Conservation (phyloP, 805 yeast species). For the Pichia exigua region DNA sequence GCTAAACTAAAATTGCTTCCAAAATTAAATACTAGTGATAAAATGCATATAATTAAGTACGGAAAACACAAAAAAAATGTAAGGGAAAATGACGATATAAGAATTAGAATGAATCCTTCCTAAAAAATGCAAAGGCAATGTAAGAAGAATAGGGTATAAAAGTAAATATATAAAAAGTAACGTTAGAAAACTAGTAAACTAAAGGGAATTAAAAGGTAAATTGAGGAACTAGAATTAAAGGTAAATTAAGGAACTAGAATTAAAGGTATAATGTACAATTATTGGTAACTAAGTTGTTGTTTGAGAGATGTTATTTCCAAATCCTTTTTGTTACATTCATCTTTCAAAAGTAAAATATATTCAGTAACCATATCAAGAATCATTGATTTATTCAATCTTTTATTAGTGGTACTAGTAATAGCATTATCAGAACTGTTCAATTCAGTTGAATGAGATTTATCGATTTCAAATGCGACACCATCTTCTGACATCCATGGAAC, state of each 20-base stretch:
- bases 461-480: constrained; percentile 57
- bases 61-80: no score
- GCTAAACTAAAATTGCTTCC: no score
- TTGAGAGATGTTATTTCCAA: constrained; percentile 3
- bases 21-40: no score
- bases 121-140: no score
- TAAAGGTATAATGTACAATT: background rate
- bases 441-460: constrained; percentile 15
- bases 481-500: constrained; percentile 63
- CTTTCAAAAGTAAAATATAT: constrained; percentile 47
- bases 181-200: background rate
- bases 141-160: no score
- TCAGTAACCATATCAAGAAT: constrained; percentile 62
- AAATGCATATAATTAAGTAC: no score
- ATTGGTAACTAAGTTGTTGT: background rate
- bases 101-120: no score
- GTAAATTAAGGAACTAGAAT: no score
- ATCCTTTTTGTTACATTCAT: constrained; percentile 33
- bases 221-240: no score
- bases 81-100: no score
- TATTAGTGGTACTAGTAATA: constrained; percentile 15
- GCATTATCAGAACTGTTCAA: background rate
- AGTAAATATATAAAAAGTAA: no score
- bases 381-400: constrained; percentile 55
- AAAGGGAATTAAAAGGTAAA: background rate